Evolutionary conservation across 805 yeast species (phyloP), one percentile per base, ranked within the genome.

Genomic region (Tetrapisispora iriomotensis): DNA sequence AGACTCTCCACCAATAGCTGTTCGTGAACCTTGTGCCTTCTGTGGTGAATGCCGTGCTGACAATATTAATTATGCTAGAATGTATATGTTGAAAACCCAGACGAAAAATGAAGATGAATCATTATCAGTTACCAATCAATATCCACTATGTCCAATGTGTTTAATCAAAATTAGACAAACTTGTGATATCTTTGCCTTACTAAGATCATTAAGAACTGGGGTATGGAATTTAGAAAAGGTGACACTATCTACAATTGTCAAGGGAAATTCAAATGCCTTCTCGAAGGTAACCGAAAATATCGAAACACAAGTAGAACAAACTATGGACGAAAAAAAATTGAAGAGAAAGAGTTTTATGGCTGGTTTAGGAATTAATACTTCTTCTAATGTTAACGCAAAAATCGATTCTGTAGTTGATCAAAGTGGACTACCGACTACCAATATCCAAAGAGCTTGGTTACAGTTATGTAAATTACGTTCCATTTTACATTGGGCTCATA

Each of bases 131-230:
- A 45, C 56, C 2, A 54, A 60, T 43, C 66, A 63, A 35, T 81
- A 81, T 52, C 82, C 94, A 13, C 66, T 88, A 25, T 90, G 96
- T 56, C 79, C 80, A 44, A 79, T 77, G 50, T 90, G 97, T 61
- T 69, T 92, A 34, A 68, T 78, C 39, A 79, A 85, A 53, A 69
- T 87, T 37, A 74, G 97, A 51, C 77, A 83, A 42, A 74, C 82
- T 1, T 85, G 96, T 59, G 95, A 88, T 43, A 72, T 85, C 43
- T 76, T 85, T 53, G 82, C 87, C 29, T 80, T 81, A 49, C 59
- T 90, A 46, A 71, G 94, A 49, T 68, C 79, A 20, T 63, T 88
- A 29, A 68, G 71, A 42, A 65, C 69, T 36, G 72, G 74, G 4
- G 67, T 79, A 9, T 81, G 85, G 74, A 74, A 77, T 53, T 56